Percentiles rank a stretch among this genome's conserved stretches.
phyloP scores from a whole-genome alignment of 352 stramenopile species.

The Thraustochytrium sp. region DNA sequence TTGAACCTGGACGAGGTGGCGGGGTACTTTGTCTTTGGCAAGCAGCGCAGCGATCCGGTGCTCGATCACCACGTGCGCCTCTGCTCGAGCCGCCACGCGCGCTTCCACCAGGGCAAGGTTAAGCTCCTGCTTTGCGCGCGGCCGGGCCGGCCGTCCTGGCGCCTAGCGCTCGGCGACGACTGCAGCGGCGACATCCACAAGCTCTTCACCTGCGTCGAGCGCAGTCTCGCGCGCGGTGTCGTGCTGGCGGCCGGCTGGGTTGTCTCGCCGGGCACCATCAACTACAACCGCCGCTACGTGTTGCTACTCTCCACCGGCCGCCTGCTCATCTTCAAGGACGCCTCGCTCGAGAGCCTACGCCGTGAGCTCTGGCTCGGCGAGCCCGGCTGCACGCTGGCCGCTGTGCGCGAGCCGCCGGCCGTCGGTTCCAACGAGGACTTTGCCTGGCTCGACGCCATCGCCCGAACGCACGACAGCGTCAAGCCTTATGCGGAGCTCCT shows the following conservation, averaged over 20 bases:
- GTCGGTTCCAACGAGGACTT: background rate
- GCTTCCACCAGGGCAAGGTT: background rate
- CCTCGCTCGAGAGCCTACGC: constrained; percentile 24
- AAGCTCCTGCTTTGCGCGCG: background rate
- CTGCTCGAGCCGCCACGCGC: background rate
- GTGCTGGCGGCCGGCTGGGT: constrained; percentile 3
- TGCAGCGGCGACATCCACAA: constrained; percentile 21
- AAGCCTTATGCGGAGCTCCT: background rate
- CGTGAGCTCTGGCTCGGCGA: constrained; percentile 28
- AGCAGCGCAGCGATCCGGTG: background rate
- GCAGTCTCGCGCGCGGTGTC: background rate
- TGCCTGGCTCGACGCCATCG: background rate
- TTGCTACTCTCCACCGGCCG: constrained; percentile 10
- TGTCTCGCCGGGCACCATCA: constrained; percentile 11
- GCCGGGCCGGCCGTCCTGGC: background rate
- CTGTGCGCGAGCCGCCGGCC: background rate
- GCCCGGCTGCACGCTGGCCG: background rate
- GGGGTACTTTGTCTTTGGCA: constrained; percentile 13
- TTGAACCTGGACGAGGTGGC: constrained; percentile 31
- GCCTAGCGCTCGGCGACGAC: constrained; percentile 13
- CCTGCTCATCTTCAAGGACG: constrained; percentile 31
- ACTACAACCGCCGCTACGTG: constrained; percentile 34
- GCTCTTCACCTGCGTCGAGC: constrained; percentile 8
- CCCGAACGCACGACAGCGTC: background rate
- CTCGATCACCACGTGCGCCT: background rate